Conservation (phyloP, 1,284 basidiomycete species). For the Uromyces viciae-fabae region DNA sequence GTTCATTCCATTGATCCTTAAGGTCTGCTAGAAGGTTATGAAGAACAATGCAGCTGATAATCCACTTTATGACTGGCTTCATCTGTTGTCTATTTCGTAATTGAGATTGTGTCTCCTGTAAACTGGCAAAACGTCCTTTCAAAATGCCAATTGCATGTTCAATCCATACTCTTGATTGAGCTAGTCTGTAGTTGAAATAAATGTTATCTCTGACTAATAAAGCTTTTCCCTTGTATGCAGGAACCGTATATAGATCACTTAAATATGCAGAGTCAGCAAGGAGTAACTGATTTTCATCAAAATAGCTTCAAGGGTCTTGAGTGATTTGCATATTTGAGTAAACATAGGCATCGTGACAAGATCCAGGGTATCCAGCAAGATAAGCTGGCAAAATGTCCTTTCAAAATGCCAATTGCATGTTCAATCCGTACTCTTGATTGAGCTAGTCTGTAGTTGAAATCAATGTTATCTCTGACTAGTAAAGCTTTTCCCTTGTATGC, state of each 20-base stretch:
- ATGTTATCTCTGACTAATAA: neutral
- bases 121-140: conserved; percentile 8
- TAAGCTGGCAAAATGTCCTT: conserved; percentile 1
- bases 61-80: conserved; percentile 8
- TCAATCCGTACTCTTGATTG: conserved; percentile 10
- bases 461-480: neutral
- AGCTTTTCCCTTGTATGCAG: neutral
- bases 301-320: no score
- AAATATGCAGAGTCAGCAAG: conserved; percentile 1
- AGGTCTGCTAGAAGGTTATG: neutral
- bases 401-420: conserved; percentile 8
- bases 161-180: neutral
- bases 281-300: neutral
- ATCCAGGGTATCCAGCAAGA: no score
- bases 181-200: neutral
- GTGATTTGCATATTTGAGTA: no score
- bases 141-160: conserved; percentile 9
- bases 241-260: neutral
- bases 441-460: neutral
- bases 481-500: neutral
- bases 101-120: neutral
- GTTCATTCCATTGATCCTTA: neutral
- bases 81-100: neutral
- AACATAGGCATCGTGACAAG: no score
- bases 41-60: neutral